Evolutionary conservation across 2,329 filamentous ascomycete species (phyloP).

Genomic region (Cercospora janseana): DNA sequence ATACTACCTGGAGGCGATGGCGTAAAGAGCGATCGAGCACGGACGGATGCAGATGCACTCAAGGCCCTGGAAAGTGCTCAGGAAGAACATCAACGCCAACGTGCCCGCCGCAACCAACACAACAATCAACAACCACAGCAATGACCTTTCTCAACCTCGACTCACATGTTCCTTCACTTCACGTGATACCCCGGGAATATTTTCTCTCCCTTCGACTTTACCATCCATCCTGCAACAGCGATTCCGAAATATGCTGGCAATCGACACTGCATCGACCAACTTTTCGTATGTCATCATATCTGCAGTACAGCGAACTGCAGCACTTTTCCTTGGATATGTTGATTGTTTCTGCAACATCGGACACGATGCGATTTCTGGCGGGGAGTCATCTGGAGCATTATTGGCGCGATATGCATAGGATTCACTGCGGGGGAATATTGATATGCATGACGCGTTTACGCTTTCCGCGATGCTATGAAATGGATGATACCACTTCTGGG

Average conservation of each 20-base stretch:
- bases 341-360: constrained; percentile 14
- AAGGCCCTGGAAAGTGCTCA: constrained; percentile 49
- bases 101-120: constrained; percentile 36
- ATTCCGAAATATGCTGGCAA: constrained; percentile 9
- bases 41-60: constrained; percentile 46
- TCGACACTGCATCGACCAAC: constrained; percentile 9
- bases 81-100: constrained; percentile 33
- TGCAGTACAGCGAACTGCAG: constrained; percentile 1
- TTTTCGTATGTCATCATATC: constrained; percentile 19
- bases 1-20: constrained; percentile 55
- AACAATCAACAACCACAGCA: constrained; percentile 29
- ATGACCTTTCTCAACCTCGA: constrained; percentile 6
- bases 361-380: constrained; percentile 12
- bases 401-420: constrained; percentile 1
- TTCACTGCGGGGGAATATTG: background rate
- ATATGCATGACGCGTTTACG: constrained; percentile 25
- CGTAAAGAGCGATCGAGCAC: constrained; percentile 26
- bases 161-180: constrained; percentile 11
- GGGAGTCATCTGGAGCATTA: constrained; percentile 17
- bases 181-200: background rate
- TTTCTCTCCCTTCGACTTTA: constrained; percentile 12
- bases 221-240: constrained; percentile 32
- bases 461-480: constrained; percentile 15
- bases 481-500: constrained; percentile 21
- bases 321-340: background rate